A percentile compares a stretch with the other conserved stretches of the same genome.
These are phyloP conservation scores for Citrus unshiu DNA, from an alignment of 345 rosid species.

Conservation along the genomic window DNA sequence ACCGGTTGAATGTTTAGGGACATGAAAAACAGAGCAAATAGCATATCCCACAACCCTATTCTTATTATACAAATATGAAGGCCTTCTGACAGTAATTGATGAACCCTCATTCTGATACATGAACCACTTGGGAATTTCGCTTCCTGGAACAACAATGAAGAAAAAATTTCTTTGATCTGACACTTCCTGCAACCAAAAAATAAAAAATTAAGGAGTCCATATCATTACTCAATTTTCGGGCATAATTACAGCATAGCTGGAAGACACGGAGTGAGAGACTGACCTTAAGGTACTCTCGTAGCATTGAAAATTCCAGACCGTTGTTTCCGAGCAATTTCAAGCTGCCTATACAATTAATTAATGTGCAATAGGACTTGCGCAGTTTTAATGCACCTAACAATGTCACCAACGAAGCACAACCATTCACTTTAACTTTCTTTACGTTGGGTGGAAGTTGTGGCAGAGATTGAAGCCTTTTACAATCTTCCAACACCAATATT, in stretches of 20 bases:
- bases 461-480: constrained; percentile 3
- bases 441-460: constrained; percentile 19
- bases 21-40: not conserved
- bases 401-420: constrained; percentile 17
- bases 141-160: constrained; percentile 2
- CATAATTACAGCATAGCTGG: too few relatives aligned
- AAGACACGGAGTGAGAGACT: not conserved
- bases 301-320: not conserved
- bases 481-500: not conserved
- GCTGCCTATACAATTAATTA: constrained; percentile 7
- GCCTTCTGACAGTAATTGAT: not conserved
- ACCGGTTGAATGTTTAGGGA: too few relatives aligned
- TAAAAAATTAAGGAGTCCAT: too few relatives aligned
- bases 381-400: constrained; percentile 2
- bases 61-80: not conserved
- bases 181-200: too few relatives aligned
- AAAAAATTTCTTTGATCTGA: too few relatives aligned
- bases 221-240: too few relatives aligned
- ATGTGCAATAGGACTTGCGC: not conserved
- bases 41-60: not conserved
- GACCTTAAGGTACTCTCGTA: not conserved
- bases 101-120: not conserved
- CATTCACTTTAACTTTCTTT: not conserved
- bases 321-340: not conserved
- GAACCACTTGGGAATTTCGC: constrained; percentile 16